Percentiles rank a stretch among this genome's conserved stretches.
Conservation (phyloP, 495 filamentous ascomycete genomes). For the Penicillium cataractarum region DNA sequence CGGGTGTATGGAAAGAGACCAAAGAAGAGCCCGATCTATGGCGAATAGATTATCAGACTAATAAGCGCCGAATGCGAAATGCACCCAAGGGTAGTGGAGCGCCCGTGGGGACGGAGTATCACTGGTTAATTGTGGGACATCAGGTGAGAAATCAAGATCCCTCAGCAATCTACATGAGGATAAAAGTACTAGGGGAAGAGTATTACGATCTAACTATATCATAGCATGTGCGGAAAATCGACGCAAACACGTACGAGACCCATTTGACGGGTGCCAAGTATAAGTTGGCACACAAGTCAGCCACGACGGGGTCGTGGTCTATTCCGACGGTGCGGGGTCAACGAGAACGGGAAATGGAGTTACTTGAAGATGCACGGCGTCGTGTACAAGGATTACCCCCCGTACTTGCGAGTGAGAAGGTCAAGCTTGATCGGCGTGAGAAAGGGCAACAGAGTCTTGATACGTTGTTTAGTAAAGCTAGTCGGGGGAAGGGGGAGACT, state of each 20-base stretch:
- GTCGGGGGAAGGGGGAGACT: neutral
- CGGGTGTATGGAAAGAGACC: conserved; percentile 38
- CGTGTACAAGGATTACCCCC: conserved; percentile 38
- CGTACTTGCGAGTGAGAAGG: conserved; percentile 36
- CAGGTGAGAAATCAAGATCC: conserved; percentile 25
- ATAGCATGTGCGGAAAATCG: conserved; percentile 40
- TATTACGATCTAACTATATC: no score
- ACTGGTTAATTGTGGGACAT: conserved; percentile 43
- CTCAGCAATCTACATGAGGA: no score
- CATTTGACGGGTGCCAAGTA: conserved; percentile 42
- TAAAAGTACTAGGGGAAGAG: no score
- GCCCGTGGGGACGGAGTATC: conserved; percentile 41
- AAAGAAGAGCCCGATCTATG: conserved; percentile 41
- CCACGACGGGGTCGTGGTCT: conserved; percentile 35
- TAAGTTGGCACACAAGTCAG: conserved; percentile 40
- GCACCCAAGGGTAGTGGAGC: conserved; percentile 38
- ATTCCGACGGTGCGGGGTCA: conserved; percentile 39
- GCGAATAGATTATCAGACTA: conserved; percentile 36
- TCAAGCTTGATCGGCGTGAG: conserved; percentile 31
- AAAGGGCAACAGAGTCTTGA: conserved; percentile 41
- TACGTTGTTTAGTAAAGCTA: conserved; percentile 29
- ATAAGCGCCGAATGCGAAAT: conserved; percentile 34
- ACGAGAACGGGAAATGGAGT: conserved; percentile 37
- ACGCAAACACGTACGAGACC: conserved; percentile 44
- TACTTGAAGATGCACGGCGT: conserved; percentile 37